Evolutionary conservation across 108 stramenopile genomes (phyloP), one percentile per base, ranked within the genome.

Genomic region (Skeletonema grethae): DNA sequence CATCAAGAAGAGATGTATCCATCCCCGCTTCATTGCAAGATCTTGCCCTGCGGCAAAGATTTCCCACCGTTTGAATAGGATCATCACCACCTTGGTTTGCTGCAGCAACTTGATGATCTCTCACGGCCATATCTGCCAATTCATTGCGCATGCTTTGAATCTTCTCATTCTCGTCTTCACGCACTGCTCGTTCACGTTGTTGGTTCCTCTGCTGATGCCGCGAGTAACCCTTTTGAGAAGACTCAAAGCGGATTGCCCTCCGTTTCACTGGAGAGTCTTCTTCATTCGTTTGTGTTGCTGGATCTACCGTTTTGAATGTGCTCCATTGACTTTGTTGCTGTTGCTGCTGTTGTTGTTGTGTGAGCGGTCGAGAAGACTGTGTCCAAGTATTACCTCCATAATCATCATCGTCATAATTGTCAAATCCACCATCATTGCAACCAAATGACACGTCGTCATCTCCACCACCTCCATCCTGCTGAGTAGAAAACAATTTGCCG

Each of bases 61-160:
- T 79, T 20, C 66, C 45, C 4, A 79, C 77, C 12, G 77, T 79
- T 68, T 79, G 77, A 38, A 79, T 79, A 3, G 77, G 70, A 48
- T 48, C 46, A 63, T 79, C 77, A 36, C 72, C 77, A 29, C 55
- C 65, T 13, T 66, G 69, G 16, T 65, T 28, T 18, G 24, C 36
- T 22, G n/a, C n/a, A n/a, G 53, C 30, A 8, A 67, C 28, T n/a
- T 48, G 25, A 24, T 25, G 6, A 48, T 60, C 38, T n/a, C 13
- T 6, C n/a, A 45, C 39, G 22, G 16, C 62, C 41, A 76, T 68
- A 53, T 76, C 67, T 43, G 50, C 46, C 41, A 76, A 31, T 38
- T 45, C 53, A 8, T 39, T 38, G 10, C 30, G 29, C 34, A 62
- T 62, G 1, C 9, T 32, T 36, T 35, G 18, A 30, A 34, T 32